Evolutionary conservation across 2,329 filamentous ascomycete genomes (phyloP).

Genomic region (Elsinoe australis): DNA sequence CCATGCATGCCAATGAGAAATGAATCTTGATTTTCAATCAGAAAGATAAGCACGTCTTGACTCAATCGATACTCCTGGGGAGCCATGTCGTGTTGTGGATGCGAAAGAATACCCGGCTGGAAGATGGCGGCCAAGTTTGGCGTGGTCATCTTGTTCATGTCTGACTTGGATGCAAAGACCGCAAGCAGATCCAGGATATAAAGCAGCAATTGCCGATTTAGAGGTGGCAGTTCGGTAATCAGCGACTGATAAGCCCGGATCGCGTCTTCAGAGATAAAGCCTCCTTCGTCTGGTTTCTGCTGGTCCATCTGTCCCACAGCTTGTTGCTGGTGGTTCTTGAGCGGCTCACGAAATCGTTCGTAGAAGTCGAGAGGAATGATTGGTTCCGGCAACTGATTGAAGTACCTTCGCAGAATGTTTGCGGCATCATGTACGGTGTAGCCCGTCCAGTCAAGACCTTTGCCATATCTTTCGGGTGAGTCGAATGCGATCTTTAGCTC

Average conservation of each 20-base stretch:
- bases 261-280: constrained; percentile 65
- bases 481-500: constrained; percentile 88
- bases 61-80: constrained; percentile 90
- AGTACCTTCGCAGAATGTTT: constrained; percentile 88
- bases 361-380: constrained; percentile 94
- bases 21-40: constrained; percentile 97
- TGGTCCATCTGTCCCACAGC: constrained; percentile 59
- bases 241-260: constrained; percentile 79
- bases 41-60: constrained; percentile 92
- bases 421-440: constrained; percentile 98
- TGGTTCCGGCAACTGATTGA: constrained; percentile 92
- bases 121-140: constrained; percentile 94
- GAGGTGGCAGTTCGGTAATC: constrained; percentile 83
- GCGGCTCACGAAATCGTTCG: constrained; percentile 77
- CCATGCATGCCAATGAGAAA: constrained; percentile 98
- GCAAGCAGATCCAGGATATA: constrained; percentile 94
- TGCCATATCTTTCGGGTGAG: constrained; percentile 90
- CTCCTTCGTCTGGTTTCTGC: constrained; percentile 60
- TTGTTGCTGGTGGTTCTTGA: constrained; percentile 62
- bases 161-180: constrained; percentile 93
- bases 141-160: constrained; percentile 94
- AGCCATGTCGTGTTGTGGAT: constrained; percentile 90
- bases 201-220: constrained; percentile 87
- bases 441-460: constrained; percentile 92
- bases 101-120: constrained; percentile 90